phyloP scores from a whole-genome alignment of 129 eudicot species.

The Cynara cardunculus region DNA sequence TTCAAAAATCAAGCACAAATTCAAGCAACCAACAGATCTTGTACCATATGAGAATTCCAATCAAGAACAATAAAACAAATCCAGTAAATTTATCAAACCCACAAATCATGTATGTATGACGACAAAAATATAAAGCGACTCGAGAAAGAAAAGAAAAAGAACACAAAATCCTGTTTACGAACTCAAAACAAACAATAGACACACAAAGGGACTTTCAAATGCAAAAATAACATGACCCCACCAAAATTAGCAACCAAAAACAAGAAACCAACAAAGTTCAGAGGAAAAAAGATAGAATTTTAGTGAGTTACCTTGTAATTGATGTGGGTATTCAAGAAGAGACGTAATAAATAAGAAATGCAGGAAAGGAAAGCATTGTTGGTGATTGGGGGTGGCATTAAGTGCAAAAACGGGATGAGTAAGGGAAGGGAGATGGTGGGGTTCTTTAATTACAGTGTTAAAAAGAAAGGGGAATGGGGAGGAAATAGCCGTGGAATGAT shows the following conservation, averaged over 20 bases:
- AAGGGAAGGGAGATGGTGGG: background rate
- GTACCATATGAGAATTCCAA: background rate
- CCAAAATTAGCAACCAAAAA: background rate
- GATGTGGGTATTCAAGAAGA: conserved; percentile 4
- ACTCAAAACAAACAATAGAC: background rate
- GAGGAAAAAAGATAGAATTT: conserved; percentile 5
- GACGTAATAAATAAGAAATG: conserved; percentile 14
- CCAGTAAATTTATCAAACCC: background rate
- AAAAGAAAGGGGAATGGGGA: background rate
- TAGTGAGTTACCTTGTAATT: conserved; percentile 17
- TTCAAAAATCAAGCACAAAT: conserved; percentile 1
- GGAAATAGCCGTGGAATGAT: background rate
- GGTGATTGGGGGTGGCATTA: conserved; percentile 23
- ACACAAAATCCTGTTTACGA: background rate
- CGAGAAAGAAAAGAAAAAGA: background rate
- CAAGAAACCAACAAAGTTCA: conserved; percentile 1
- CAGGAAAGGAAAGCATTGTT: conserved; percentile 10
- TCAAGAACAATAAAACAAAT: background rate
- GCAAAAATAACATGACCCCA: conserved; percentile 6
- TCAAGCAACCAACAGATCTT: conserved; percentile 15
- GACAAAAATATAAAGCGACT: background rate
- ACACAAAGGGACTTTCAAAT: background rate
- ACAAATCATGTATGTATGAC: background rate
- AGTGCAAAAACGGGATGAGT: conserved; percentile 30
- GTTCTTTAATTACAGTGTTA: background rate